Conservation (phyloP, 129 eudicot species). For the Flaveria linearis region DNA sequence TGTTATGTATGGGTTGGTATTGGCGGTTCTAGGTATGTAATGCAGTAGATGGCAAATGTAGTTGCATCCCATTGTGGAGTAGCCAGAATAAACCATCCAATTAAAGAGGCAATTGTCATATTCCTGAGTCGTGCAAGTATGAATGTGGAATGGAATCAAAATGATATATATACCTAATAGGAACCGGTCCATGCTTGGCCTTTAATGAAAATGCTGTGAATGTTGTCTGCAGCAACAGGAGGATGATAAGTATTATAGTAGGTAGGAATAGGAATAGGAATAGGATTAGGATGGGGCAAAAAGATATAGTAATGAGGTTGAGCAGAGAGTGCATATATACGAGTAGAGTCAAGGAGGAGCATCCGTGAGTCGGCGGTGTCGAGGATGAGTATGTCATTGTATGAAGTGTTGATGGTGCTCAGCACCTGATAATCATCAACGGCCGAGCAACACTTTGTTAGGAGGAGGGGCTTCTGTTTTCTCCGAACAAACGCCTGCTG, state of each 20-base stretch:
- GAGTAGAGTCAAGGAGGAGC: no score
- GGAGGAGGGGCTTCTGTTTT: background rate
- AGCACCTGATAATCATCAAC: conserved; percentile 52
- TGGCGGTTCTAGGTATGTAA: no score
- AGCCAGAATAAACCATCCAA: no score
- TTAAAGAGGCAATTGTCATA: no score
- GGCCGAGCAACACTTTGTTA: background rate
- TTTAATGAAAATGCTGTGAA: conserved; percentile 71
- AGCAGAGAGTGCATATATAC: background rate
- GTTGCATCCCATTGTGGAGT: no score
- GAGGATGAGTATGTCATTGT: conserved; percentile 66
- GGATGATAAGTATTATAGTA: no score
- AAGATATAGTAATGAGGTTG: no score
- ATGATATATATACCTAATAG: conserved; percentile 62
- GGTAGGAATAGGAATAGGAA: no score
- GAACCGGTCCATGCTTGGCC: conserved; percentile 79
- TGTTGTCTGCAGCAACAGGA: conserved; percentile 70
- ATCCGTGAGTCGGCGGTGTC: conserved; percentile 65
- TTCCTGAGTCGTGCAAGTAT: background rate
- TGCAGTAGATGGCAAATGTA: no score
- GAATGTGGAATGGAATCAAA: conserved; percentile 20
- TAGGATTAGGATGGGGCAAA: no score
- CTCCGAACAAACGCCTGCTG: background rate
- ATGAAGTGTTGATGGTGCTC: conserved; percentile 47
- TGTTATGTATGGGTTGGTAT: no score